A percentile compares a stretch with the other conserved stretches of the same genome.
phyloP scores from a whole-genome alignment of 1,284 basidiomycete species.

The Gymnopus androsaceus region DNA sequence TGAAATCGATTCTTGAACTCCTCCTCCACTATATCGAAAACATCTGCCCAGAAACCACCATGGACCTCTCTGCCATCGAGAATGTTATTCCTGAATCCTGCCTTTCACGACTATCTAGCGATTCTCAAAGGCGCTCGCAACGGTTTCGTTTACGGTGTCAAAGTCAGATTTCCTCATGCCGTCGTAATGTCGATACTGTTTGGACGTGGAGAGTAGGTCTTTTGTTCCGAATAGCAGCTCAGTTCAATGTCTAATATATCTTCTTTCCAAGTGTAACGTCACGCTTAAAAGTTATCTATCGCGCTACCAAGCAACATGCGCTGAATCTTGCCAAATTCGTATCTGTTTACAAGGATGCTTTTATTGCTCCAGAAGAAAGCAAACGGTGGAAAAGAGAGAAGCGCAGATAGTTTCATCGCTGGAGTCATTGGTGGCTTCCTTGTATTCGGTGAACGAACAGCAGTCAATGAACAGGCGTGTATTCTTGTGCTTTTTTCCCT shows the following conservation, averaged over 20 bases:
- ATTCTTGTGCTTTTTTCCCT: not conserved
- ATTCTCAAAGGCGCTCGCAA: slow-evolving; percentile 95
- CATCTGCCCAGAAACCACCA: too few species aligned
- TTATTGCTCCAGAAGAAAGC: slow-evolving; percentile 79
- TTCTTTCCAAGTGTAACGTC: slow-evolving; percentile 60
- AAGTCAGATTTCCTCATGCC: slow-evolving; percentile 98
- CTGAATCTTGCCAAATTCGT: slow-evolving; percentile 93
- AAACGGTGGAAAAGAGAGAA: slow-evolving; percentile 81
- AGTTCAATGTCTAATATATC: slow-evolving; percentile 3
- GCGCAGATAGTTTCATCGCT: slow-evolving; percentile 88
- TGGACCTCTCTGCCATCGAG: slow-evolving; percentile 34
- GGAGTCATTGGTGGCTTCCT: slow-evolving; percentile 91
- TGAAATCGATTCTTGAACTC: not conserved
- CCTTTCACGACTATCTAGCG: slow-evolving; percentile 87
- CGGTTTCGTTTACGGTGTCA: slow-evolving; percentile 89
- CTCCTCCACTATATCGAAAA: not conserved
- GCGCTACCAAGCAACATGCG: slow-evolving; percentile 88
- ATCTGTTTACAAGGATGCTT: slow-evolving; percentile 87
- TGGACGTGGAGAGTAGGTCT: slow-evolving; percentile 79
- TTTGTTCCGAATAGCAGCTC: slow-evolving; percentile 15
- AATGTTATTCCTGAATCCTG: slow-evolving; percentile 64
- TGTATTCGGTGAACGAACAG: slow-evolving; percentile 92
- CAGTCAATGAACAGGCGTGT: slow-evolving; percentile 97
- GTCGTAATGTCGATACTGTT: slow-evolving; percentile 98
- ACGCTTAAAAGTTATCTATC: slow-evolving; percentile 71